phyloP scores from a whole-genome alignment of 2,329 filamentous ascomycete species.

The Coleophoma cylindrospora region DNA sequence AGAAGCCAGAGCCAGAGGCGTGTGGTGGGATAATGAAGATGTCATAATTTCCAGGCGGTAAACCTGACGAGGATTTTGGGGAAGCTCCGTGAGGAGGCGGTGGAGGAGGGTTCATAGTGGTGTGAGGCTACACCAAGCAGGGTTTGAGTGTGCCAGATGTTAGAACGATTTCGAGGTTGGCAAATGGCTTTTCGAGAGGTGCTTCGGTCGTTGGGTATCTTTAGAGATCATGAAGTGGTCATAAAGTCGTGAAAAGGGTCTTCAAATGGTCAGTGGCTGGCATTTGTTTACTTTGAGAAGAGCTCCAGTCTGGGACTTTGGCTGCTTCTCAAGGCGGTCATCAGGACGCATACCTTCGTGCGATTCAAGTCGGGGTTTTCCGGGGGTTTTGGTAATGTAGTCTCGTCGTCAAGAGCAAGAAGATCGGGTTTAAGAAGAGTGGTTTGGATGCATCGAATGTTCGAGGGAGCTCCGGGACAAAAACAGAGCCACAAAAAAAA shows the following conservation, averaged over 20 bases:
- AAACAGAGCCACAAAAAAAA: too few relatives aligned
- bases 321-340: neutral
- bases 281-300: constrained; percentile 4
- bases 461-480: too few relatives aligned
- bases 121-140: neutral
- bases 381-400: too few relatives aligned
- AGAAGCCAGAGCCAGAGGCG: constrained; percentile 80
- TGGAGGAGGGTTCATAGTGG: constrained; percentile 45
- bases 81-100: constrained; percentile 81
- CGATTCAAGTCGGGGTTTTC: too few relatives aligned
- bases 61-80: constrained; percentile 61
- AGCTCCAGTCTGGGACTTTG: neutral
- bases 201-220: constrained; percentile 10
- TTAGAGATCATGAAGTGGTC: constrained; percentile 12
- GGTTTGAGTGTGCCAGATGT: neutral
- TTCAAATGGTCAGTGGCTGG: neutral
- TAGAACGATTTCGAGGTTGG: neutral
- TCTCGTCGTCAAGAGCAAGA: too few relatives aligned
- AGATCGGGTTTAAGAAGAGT: too few relatives aligned
- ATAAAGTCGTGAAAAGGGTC: constrained; percentile 18
- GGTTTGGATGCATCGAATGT: too few relatives aligned
- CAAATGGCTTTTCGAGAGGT: neutral
- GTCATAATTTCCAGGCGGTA: constrained; percentile 90
- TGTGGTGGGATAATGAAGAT: constrained; percentile 96
- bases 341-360: too few relatives aligned